Conservation (phyloP, 2,329 filamentous ascomycete species). For the Pyrenochaeta sp. region DNA sequence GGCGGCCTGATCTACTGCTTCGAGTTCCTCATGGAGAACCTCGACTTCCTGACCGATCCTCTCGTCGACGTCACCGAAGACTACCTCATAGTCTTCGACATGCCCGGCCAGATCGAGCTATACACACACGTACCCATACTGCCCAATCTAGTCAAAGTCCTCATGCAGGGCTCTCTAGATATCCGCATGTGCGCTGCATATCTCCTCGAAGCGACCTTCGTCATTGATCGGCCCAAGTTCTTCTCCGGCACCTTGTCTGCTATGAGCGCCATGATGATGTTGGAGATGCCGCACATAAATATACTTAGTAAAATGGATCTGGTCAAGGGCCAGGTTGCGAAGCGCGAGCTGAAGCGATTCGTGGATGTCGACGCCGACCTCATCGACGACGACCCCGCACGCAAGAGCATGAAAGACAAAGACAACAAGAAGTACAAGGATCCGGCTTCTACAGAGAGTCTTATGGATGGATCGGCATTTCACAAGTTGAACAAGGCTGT, state of each 20-base stretch:
- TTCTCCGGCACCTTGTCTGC: conserved; percentile 94
- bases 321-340: conserved; percentile 85
- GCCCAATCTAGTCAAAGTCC: conserved; percentile 80
- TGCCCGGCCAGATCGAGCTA: conserved; percentile 98
- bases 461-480: conserved; percentile 85
- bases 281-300: conserved; percentile 96
- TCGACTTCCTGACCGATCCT: conserved; percentile 87
- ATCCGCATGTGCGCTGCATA: conserved; percentile 93
- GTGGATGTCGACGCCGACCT: conserved; percentile 84
- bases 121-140: conserved; percentile 97
- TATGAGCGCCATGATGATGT: conserved; percentile 99
- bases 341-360: conserved; percentile 88
- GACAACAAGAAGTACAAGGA: conserved; percentile 64
- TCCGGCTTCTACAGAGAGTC: conserved; percentile 68
- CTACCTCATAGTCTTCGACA: conserved; percentile 97
- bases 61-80: conserved; percentile 89
- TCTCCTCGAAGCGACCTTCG: conserved; percentile 92
- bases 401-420: conserved; percentile 48
- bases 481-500: conserved; percentile 85
- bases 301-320: conserved; percentile 98
- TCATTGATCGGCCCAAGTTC: conserved; percentile 95
- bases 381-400: conserved; percentile 78
- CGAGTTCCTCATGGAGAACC: conserved; percentile 92
- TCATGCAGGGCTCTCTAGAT: conserved; percentile 83
- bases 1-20: conserved; percentile 96